Evolutionary conservation across 2,329 filamentous ascomycete species (phyloP).

Genomic region (Diaporthe helianthi): DNA sequence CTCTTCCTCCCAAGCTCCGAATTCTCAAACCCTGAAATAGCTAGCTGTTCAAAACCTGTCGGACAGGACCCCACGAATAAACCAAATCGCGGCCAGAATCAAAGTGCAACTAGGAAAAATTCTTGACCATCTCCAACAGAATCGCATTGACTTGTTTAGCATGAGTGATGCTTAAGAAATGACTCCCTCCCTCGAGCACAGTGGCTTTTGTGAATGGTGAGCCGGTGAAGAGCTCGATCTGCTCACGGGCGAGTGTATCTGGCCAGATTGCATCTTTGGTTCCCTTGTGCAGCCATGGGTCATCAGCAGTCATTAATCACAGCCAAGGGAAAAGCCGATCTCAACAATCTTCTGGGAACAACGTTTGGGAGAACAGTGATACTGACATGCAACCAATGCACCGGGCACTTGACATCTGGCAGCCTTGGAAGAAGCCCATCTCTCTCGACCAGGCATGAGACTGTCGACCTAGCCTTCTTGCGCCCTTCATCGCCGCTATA

Average conservation of each 20-base stretch:
- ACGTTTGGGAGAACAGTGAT: no score
- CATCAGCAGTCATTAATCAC: not conserved
- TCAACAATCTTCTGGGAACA: not conserved
- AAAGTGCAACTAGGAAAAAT: not conserved
- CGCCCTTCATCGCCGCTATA: conserved; percentile 59
- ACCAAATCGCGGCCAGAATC: not conserved
- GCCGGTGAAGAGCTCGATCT: conserved; percentile 58
- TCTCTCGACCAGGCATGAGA: conserved; percentile 52
- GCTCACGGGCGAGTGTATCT: conserved; percentile 49
- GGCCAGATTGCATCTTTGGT: conserved; percentile 54
- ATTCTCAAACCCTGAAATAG: no score
- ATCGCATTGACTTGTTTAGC: conserved; percentile 53
- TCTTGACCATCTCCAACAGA: conserved; percentile 50
- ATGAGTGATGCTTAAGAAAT: conserved; percentile 58
- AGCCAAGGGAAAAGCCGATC: not conserved
- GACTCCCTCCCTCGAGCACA: conserved; percentile 52
- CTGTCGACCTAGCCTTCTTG: conserved; percentile 53
- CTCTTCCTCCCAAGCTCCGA: no score
- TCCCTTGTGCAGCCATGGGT: conserved; percentile 47
- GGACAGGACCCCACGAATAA: no score
- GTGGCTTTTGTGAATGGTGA: conserved; percentile 52
- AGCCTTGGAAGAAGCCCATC: conserved; percentile 56
- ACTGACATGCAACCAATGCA: conserved; percentile 58
- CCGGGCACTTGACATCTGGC: conserved; percentile 57
- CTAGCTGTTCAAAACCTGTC: no score